phyloP scores from a whole-genome alignment of 2,329 filamentous ascomycete species.

The Hysterium pulicare region DNA sequence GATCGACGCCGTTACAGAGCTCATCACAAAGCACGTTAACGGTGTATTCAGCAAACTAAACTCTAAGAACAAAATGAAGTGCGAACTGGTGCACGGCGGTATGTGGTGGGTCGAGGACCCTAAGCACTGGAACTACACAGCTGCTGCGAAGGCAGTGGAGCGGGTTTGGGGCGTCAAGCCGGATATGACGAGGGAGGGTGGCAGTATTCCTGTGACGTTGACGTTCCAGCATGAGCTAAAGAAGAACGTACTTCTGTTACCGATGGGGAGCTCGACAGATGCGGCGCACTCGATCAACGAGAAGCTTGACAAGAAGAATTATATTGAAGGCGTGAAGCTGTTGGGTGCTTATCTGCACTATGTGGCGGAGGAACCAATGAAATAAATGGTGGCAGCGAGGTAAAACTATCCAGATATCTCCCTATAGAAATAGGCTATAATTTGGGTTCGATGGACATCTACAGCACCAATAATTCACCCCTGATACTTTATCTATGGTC shows the following conservation, averaged over 20 bases:
- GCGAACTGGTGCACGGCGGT: conserved; percentile 80
- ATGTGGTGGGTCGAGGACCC: conserved; percentile 99
- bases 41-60: conserved; percentile 80
- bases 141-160: conserved; percentile 92
- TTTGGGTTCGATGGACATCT: too few relatives aligned
- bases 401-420: too few relatives aligned
- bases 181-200: conserved; percentile 93
- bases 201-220: conserved; percentile 93
- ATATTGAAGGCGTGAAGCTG: conserved; percentile 96
- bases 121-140: conserved; percentile 98
- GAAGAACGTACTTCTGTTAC: conserved; percentile 93
- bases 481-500: too few relatives aligned
- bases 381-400: not conserved
- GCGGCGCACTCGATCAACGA: conserved; percentile 98
- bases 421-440: too few relatives aligned
- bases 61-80: conserved; percentile 87
- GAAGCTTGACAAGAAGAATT: conserved; percentile 95
- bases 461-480: too few relatives aligned
- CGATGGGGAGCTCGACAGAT: conserved; percentile 97
- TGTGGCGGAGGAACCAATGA: conserved; percentile 79
- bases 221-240: conserved; percentile 97
- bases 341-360: conserved; percentile 95
- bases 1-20: conserved; percentile 79
- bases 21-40: conserved; percentile 80
- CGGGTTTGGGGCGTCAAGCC: conserved; percentile 90